Evolutionary conservation across 1,284 basidiomycete species (phyloP), one percentile per base, ranked within the genome.

Genomic region (Violaceomyces palustris): DNA sequence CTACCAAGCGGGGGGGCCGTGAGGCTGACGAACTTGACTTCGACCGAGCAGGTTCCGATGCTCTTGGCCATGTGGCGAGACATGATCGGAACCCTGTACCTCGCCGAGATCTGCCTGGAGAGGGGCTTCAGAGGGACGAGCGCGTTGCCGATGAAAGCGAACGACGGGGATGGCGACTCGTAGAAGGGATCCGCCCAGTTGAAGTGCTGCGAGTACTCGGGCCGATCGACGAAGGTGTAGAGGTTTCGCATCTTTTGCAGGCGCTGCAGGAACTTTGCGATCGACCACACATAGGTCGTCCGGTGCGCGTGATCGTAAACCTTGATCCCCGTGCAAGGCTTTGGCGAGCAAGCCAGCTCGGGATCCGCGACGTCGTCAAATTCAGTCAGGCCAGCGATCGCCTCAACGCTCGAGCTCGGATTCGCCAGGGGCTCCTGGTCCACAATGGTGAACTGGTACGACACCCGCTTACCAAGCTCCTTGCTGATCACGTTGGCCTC

Each of bases 181-280:
- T 88, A 91, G 77, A 97, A 98, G 1, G 89, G 86, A 72, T 91
- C 88, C 56, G 90, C 86, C 28, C 87, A 85, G 29, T 88, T 87
- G 75, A 97, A 93, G 74, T 97, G 92, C 30, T 54, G 57, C 29
- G 61, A 61, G 30, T 67, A 93, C 11, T 86, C 87, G 6, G 93
- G 92, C 44, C 86, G 83, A 74, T 91, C 87, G 63, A 92, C 87
- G 73, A 91, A 90, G n/a, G 84, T 84, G 17, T 86, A 88, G 25
- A 93, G 78, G 69, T 93, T 93, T 35, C 90, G 85, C 92, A 98
- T 98, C 58, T 88, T 85, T 54, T 85, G 83, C 6, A 97, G 77
- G 50, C 92, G 89, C 61, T 88, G 86, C 59, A 86, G 83, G 69
- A 97, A 82, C 35, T 88, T 83, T 58, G 87, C 83, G 29, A 93